Evolutionary conservation across 2,329 filamentous ascomycete species (phyloP).

Genomic region (Zymoseptoria pseudotritici): DNA sequence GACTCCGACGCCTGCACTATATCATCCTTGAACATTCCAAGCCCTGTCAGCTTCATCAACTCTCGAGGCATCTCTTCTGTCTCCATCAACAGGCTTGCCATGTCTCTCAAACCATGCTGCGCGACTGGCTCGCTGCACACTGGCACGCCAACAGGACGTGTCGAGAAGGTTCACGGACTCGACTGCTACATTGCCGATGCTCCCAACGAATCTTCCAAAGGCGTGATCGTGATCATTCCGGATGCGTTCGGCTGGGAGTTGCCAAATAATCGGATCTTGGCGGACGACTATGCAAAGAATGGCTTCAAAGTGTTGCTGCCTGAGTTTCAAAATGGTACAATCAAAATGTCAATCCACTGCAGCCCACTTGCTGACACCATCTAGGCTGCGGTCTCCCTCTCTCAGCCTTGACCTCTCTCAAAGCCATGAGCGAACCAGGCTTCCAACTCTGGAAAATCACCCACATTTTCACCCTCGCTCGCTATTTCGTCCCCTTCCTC

Average conservation of each 20-base stretch:
- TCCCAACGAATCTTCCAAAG: conserved; percentile 25
- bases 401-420: conserved; percentile 25
- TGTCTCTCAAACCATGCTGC: conserved; percentile 30
- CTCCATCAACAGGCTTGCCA: conserved; percentile 2
- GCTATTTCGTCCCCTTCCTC: conserved; percentile 24
- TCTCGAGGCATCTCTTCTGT: background rate
- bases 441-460: conserved; percentile 26
- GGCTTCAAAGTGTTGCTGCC: conserved; percentile 29
- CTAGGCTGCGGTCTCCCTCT: conserved; percentile 22
- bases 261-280: conserved; percentile 32
- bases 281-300: conserved; percentile 31
- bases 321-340: conserved; percentile 31
- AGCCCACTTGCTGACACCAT: background rate
- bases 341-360: background rate
- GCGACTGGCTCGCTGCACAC: conserved; percentile 31
- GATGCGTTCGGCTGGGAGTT: conserved; percentile 33
- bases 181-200: conserved; percentile 33
- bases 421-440: conserved; percentile 25
- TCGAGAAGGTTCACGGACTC: conserved; percentile 30
- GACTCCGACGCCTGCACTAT: background rate
- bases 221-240: conserved; percentile 33
- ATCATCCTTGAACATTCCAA: background rate
- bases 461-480: conserved; percentile 20
- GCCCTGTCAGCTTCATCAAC: background rate
- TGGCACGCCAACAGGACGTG: conserved; percentile 29